Base-by-base conservation (phyloP, 2,329 filamentous ascomycete species). In the Colletotrichum sp. region DNA sequence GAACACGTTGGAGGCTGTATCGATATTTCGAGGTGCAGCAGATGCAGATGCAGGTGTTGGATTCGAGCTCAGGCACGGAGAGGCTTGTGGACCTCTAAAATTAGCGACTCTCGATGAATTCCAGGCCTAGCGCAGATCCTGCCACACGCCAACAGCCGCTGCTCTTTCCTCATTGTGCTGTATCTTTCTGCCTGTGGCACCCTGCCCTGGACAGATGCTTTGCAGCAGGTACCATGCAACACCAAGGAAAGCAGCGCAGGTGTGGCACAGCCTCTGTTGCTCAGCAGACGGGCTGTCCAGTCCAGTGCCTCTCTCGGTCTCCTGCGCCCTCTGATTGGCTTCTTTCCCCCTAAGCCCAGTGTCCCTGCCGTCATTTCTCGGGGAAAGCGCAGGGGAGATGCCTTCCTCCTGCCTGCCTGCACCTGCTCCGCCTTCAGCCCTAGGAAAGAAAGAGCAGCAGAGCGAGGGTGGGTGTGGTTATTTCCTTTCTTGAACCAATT, bases 371-470 rank as follows among this genome's bases (percentile, higher is more conserved):
- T 28, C 70, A 69, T 68, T 57, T 9, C 21, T 72, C 36, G 64
- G 71, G 64, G 65, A 68, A 49, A 68, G 71, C 71, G 71, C 71
- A 68, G 34, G 71, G 71, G 71, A 28, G 34, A 21, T 13, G 34
- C 32, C 60, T 21, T 63, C n/a, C 60, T 28, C 21, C 28, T n/a
- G 57, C 34, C 26, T 49, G 49, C n/a, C 52, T 60, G 24, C 55
- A 18, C 28, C 3, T 55, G 62, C 72, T 67, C 68, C 34, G 72
- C 68, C 72, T 62, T 75, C 72, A 75, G 72, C 72, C 68, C 68
- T 75, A 52, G 57, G 66, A 32, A 15, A 52, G 67, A 44, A 44
- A 68, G 49, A 59, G 8, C 8, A 39, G 13, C 49, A 44, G 44
- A 30, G 32, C 13, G 15, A 59, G 18, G 10, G 24, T 52, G 28